Conservation (phyloP, 2,329 filamentous ascomycete genomes). For the Cladophialophora exuberans region DNA sequence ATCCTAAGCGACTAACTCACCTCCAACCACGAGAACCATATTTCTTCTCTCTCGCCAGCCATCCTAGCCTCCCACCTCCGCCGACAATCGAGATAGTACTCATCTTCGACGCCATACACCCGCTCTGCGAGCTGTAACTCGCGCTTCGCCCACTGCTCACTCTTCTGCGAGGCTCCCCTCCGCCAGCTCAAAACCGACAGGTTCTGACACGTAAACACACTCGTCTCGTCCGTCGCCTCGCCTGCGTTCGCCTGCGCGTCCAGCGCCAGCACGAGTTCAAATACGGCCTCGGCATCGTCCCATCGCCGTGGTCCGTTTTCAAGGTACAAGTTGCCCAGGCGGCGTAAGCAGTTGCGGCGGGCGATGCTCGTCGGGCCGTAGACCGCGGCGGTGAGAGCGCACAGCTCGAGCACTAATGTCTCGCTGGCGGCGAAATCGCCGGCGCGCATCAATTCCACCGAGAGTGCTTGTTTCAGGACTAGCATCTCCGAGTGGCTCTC, state of each 20-base stretch:
- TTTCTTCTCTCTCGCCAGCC: not conserved
- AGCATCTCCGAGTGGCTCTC: not conserved
- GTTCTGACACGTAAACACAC: conserved; percentile 13
- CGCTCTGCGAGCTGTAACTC: conserved; percentile 4
- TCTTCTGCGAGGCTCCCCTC: not conserved
- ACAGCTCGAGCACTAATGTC: not conserved
- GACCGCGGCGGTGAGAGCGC: not conserved
- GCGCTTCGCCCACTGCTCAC: conserved; percentile 2
- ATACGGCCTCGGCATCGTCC: conserved; percentile 3
- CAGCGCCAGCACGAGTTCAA: not conserved
- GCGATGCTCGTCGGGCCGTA: conserved; percentile 1
- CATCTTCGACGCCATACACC: conserved; percentile 2
- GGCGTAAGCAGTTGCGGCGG: conserved; percentile 2
- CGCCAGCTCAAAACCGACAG: conserved; percentile 1
- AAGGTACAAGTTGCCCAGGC: conserved; percentile 8
- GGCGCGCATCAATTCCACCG: conserved; percentile 4
- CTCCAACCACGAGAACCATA: conserved; percentile 12
- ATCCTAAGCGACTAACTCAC: too few relatives aligned
- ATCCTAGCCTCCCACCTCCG: not conserved
- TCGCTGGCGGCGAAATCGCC: conserved; percentile 2
- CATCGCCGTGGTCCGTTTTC: conserved; percentile 5
- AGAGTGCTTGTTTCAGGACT: not conserved
- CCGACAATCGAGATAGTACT: conserved; percentile 2
- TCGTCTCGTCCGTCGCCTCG: not conserved
- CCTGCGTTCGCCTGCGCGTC: not conserved